A percentile compares a stretch with the other conserved stretches of the same genome.
Conservation (phyloP, 139 green algal species). For the Tetraselmis chui region DNA sequence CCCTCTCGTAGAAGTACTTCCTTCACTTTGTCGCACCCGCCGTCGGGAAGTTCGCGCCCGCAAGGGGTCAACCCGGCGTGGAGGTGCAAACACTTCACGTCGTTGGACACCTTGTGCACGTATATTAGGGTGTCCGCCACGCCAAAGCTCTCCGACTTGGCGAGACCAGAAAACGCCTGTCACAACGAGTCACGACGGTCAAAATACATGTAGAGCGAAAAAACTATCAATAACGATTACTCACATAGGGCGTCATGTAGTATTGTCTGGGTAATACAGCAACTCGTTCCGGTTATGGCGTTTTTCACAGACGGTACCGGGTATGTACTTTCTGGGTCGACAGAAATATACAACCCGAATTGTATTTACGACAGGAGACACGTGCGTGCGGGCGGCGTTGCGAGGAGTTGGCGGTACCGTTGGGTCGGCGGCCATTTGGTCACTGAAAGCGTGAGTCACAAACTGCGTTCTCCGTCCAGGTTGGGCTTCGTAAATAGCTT, state of each 20-base stretch:
- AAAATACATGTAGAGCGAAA: too few relatives aligned
- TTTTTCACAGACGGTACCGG: not conserved
- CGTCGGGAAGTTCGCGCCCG: too few relatives aligned
- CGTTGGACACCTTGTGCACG: not conserved
- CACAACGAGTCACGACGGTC: not conserved
- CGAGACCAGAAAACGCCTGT: not conserved
- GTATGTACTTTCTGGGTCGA: too few relatives aligned
- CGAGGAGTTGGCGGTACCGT: not conserved
- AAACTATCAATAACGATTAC: not conserved
- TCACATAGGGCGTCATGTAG: not conserved
- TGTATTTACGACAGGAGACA: too few relatives aligned
- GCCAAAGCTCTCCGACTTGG: not conserved
- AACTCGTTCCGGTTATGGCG: not conserved
- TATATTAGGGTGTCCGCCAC: not conserved
- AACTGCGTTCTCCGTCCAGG: not conserved
- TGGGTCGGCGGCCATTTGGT: not conserved
- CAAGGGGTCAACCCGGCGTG: not conserved
- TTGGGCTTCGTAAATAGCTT: not conserved
- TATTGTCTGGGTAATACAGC: not conserved
- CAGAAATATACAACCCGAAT: too few relatives aligned
- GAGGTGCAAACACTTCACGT: not conserved
- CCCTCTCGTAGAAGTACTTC: not conserved
- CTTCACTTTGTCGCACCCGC: not conserved
- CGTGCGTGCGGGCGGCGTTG: too few relatives aligned
- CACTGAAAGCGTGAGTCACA: not conserved